Evolutionary conservation across 2,329 filamentous ascomycete species (phyloP), one percentile per base, ranked within the genome.

Genomic region (Talaromyces amestolkiae): DNA sequence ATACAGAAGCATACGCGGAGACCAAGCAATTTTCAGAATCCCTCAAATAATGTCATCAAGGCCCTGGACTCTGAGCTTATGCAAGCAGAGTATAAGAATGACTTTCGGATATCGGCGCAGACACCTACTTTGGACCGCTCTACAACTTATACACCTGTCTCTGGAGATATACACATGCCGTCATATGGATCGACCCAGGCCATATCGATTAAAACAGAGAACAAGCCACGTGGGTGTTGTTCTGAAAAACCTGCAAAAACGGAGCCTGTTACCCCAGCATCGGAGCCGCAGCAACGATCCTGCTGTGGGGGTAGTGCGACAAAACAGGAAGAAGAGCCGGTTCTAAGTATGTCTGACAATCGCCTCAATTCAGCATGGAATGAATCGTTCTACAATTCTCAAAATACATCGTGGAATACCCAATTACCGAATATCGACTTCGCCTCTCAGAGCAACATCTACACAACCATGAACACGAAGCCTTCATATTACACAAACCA

Each of bases 1-100:
- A 67, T 79, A 7, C 77, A 79, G 65, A 79, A 80, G 61, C 61
- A 72, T 6, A 68, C 70, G 41, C 75, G 71, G 65, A 71, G 73
- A 63, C 74, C 75, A 33, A 75, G 75, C 65, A 74, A 66, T 35
- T 67, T 76, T 43, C 75, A 78, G 66, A 69, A 74, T 1, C 70
- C 73, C 2, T 73, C 76, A 2, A 75, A 77, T 60, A 75, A 72
- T 53, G 70, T 78, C 53, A 73, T 71, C 19, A 77, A 75, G 64
- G 76, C 74, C 31, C 63, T 79, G 33, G 70, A 72, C 45, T 68
- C 70, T 3, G 72, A 64, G 33, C 33, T 59, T 9, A 41, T 47
- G 27, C 56, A 49, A 61, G 27, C 54, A 8, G 54, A 60, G 8
- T n/a, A 27, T 31, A 59, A 65, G 31, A 63, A 61, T 39, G 51